Conservation (phyloP, 768 basidiomycete species). For the Lentinula boryana region DNA sequence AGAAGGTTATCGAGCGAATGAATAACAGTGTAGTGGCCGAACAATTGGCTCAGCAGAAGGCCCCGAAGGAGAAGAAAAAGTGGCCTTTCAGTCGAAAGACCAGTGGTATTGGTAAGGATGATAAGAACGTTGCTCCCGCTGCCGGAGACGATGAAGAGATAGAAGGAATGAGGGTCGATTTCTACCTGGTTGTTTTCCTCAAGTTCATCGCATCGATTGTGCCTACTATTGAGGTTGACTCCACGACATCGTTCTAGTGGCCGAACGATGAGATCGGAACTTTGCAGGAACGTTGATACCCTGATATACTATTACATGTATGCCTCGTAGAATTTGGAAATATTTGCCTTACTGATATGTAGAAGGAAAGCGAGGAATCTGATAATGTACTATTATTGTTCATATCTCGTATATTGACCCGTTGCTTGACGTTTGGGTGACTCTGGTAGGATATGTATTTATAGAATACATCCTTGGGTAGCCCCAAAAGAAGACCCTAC, state of each 20-base stretch:
- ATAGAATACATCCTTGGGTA: background rate
- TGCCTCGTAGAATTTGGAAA: background rate
- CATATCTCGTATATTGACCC: too few species aligned
- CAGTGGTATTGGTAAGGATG: slow-evolving; percentile 53
- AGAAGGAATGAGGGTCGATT: slow-evolving; percentile 95
- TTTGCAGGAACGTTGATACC: slow-evolving; percentile 13
- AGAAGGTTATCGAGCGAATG: slow-evolving; percentile 99
- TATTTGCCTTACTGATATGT: background rate
- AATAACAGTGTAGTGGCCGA: slow-evolving; percentile 82
- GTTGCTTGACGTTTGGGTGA: too few species aligned
- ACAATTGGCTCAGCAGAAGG: slow-evolving; percentile 65
- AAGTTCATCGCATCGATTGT: slow-evolving; percentile 99
- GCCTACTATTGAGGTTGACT: slow-evolving; percentile 97
- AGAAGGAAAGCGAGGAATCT: slow-evolving; percentile 1
- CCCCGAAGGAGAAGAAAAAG: slow-evolving; percentile 60
- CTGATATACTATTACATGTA: slow-evolving; percentile 3
- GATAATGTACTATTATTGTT: background rate
- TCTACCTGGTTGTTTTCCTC: slow-evolving; percentile 96
- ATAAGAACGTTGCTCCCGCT: slow-evolving; percentile 25
- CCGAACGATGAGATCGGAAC: background rate
- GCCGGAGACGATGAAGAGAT: slow-evolving; percentile 59
- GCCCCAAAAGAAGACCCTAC: background rate
- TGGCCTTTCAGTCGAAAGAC: slow-evolving; percentile 79
- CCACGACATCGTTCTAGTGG: slow-evolving; percentile 65
- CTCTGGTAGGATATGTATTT: background rate